Base-by-base conservation (phyloP, 345 rosid genomes). In the Litchi chinensis region DNA sequence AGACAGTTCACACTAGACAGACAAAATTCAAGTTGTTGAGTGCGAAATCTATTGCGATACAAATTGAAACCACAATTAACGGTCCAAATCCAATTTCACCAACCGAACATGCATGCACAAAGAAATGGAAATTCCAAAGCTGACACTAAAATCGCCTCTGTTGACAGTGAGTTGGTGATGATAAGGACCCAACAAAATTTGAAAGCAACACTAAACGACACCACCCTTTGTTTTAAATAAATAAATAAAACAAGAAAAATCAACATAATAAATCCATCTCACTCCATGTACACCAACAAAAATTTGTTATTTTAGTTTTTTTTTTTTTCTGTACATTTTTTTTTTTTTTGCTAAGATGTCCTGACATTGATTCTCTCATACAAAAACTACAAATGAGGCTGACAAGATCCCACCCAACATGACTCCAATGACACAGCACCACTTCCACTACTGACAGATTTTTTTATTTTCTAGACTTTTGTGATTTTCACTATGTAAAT, bases 401-500 rank as follows among this genome's bases (percentile, higher is more conserved):
- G 59, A 66, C 78, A 11, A 8, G 50, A 18, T 75, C 65, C 63
- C 64, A 65, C 46, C 64, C 28, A 24, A 32, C 77, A 46, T 48
- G 78, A 32, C 54, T 67, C 50, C 54, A 54, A 15, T 54, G 50
- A 67, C 22, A 67, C 22, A 54, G 40, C 73, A 37, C 56, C 40
- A 54, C 73, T n/a, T 13, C 28, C 73, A n/a, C 56, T 21, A 54
- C 71, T 65, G 39, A 65, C 64, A 76, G 67, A 76, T 76, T 67
- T 41, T 65, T 28, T n/a, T n/a, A n/a, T n/a, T 39, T 70, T 28
- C 21, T 52, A 37, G 64, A 66, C 37, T 52, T 65, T n/a, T 54
- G 60, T 68, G 65, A 24, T 52, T 46, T 13, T 52, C 9, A 77
- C 21, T 46, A 32, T 3, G 37, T 32, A 32, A 32, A 65, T n/a